Base-by-base conservation (phyloP, 2,329 filamentous ascomycete genomes). In the Microdochium trichocladiopsis region DNA sequence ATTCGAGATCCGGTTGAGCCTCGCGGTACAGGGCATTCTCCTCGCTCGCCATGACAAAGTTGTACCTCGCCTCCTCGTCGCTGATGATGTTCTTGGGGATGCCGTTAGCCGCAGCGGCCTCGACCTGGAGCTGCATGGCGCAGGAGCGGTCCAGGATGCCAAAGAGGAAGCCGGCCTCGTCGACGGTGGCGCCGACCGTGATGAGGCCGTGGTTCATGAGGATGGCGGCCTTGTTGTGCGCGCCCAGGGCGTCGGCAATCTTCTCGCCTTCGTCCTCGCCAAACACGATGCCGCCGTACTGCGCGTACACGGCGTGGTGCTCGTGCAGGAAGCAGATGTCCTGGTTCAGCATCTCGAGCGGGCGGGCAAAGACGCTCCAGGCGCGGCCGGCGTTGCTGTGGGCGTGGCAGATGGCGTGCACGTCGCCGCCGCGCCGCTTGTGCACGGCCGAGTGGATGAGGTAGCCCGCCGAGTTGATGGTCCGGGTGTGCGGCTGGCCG, bases 91-190 rank as follows among this genome's bases (percentile, higher is more conserved):
- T 62, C 68, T 75, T 76, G 49, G 68, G 60, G 24, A 76, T 58
- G 47, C 62, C 62, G 55, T 67, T 67, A 28, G 69, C 68, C 2
- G 76, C 79, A 0, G 87, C 86, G 0, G 86, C 84, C 68, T 90
- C 87, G 36, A 83, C 81, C 58, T 77, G 71, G 50, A 89, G 70
- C 69, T 90, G 86, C 28, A 87, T 78, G 52, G 82, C 76, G 63
- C 87, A 90, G 48, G 79, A 82, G 49, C 84, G 75, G 66, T 90
- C 87, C 65, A 89, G 74, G 47, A 86, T 69, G 0, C 80, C 82
- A 62, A 88, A 87, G 50, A 89, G 66, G 65, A 84, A 90, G 0
- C 82, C 83, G 1, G 87, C 87, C 66, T 90, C 87, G 62, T 90
- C 87, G 2, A 90, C 86, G 0, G 87, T 90, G 6, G 66, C 61